Evolutionary conservation across 2,329 filamentous ascomycete genomes (phyloP).

Genomic region (Calonectria pseudoreteaudii): DNA sequence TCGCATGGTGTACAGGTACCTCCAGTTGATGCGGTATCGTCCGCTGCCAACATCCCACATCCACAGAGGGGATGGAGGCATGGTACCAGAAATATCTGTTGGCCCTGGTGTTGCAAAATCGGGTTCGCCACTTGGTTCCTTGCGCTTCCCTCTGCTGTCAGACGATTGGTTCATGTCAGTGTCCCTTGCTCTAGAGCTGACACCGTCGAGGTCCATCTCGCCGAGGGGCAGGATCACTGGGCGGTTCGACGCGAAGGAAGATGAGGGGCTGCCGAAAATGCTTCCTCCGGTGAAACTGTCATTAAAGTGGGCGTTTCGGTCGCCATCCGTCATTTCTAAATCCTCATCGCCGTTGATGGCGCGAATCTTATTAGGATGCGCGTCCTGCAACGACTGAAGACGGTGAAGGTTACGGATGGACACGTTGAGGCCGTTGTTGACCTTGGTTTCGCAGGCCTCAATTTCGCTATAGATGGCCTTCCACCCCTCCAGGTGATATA

Average conservation of each 20-base stretch:
- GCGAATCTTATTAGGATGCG: slow-evolving; percentile 65
- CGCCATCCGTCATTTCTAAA: slow-evolving; percentile 59
- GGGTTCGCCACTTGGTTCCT: slow-evolving; percentile 49
- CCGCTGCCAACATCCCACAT: slow-evolving; percentile 61
- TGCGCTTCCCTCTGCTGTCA: slow-evolving; percentile 50
- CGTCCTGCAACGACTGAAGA: slow-evolving; percentile 59
- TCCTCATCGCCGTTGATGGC: slow-evolving; percentile 64
- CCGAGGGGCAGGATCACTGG: slow-evolving; percentile 39
- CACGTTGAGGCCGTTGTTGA: slow-evolving; percentile 58
- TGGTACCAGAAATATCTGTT: slow-evolving; percentile 42
- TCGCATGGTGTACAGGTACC: slow-evolving; percentile 91
- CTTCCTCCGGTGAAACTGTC: slow-evolving; percentile 42
- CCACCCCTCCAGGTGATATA: slow-evolving; percentile 92
- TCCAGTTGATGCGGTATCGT: slow-evolving; percentile 84
- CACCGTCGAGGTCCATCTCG: slow-evolving; percentile 47
- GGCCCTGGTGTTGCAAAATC: slow-evolving; percentile 46
- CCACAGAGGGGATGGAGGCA: slow-evolving; percentile 62
- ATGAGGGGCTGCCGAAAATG: slow-evolving; percentile 50
- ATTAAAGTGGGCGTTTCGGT: slow-evolving; percentile 42
- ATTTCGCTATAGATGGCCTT: slow-evolving; percentile 76
- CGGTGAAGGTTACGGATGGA: slow-evolving; percentile 57
- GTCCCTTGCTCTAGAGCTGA: slow-evolving; percentile 43
- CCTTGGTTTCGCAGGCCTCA: slow-evolving; percentile 71
- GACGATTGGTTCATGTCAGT: slow-evolving; percentile 45
- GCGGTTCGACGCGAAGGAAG: slow-evolving; percentile 47